phyloP scores from a whole-genome alignment of 805 yeast species.

The Pichia sporocuriosa region DNA sequence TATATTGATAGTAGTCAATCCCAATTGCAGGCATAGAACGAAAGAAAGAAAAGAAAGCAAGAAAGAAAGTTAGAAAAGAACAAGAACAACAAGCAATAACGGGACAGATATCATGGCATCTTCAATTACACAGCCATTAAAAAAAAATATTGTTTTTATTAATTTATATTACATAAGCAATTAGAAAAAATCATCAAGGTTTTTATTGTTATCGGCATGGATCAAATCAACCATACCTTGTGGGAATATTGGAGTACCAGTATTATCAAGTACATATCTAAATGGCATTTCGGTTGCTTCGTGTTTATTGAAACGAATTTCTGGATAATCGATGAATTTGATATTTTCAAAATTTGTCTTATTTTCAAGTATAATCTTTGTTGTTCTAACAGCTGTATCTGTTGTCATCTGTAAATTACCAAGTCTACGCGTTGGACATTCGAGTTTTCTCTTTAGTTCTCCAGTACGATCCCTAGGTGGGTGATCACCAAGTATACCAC shows the following conservation, averaged over 20 bases:
- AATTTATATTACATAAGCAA: neutral
- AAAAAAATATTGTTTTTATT: neutral
- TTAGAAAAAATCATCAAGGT: conserved; percentile 59
- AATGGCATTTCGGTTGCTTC: conserved; percentile 98
- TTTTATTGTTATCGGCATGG: conserved; percentile 77
- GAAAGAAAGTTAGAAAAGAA: neutral
- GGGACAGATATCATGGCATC: too few species aligned
- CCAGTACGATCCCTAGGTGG: conserved; percentile 93
- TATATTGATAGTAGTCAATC: too few species aligned
- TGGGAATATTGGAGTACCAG: conserved; percentile 77
- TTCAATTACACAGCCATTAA: neutral
- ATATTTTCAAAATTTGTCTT: conserved; percentile 56
- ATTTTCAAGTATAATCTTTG: conserved; percentile 68
- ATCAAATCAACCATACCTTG: conserved; percentile 86
- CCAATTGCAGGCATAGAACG: too few species aligned
- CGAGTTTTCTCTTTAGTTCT: conserved; percentile 71
- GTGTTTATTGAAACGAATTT: conserved; percentile 75
- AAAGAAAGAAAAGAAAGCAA: neutral
- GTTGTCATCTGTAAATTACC: conserved; percentile 95
- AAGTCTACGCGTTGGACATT: conserved; percentile 79
- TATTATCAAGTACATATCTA: conserved; percentile 65
- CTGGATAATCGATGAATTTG: conserved; percentile 87
- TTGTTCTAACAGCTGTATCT: conserved; percentile 92
- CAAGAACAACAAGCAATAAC: too few species aligned
- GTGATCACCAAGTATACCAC: conserved; percentile 94